Base-by-base conservation (phyloP, 129 eudicot genomes). In the Tanacetum coccineum region DNA sequence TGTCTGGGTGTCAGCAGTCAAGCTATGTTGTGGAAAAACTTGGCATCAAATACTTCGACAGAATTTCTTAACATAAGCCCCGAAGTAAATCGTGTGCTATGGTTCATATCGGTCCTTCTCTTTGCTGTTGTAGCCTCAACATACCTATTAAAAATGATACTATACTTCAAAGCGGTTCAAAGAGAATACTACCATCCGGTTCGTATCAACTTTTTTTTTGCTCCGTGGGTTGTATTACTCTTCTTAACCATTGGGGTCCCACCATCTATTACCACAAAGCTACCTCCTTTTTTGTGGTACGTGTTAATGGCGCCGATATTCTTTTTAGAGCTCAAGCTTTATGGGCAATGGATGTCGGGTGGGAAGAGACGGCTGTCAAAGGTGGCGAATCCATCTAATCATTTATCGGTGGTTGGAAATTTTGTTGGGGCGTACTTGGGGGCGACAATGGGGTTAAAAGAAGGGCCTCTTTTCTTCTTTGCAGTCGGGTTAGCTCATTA, bases 291-390 rank as follows among this genome's bases (percentile, higher is more conserved):
- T 40, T 26, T 81, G 1, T 87, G 95, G 95, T 87, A 87, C 51
- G 39, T 79, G 45, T 81, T 87, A 30, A 87, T 87, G 95, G 21
- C 84, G 2, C 95, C 95, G 8, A 70, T 83, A 18, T 75, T 84
- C 26, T 50, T 52, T 30, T 80, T 87, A 12, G 87, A 87, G 82
- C 80, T 84, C 17, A 84, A 87, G 74, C 84, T 87, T 52, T 87
- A 87, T 68, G 95, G 95, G 13, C 95, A 87, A 60, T 87, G 95
- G 95, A 87, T 87, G 95, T 87, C 95, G 0, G 95, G 90, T 32
- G 90, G 95, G 22, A 82, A 84, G 47, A 26, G 95, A 53, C 71
- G 89, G 73, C 87, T 87, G 32, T 83, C 61, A 55, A 55, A 55
- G 61, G 61, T 55, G 28, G 61, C 17, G 4, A 55, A 55, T 55